These are phyloP conservation scores for Chlorella sorokiniana DNA, from an alignment of 139 green algal genomes.

Conservation along the genomic window DNA sequence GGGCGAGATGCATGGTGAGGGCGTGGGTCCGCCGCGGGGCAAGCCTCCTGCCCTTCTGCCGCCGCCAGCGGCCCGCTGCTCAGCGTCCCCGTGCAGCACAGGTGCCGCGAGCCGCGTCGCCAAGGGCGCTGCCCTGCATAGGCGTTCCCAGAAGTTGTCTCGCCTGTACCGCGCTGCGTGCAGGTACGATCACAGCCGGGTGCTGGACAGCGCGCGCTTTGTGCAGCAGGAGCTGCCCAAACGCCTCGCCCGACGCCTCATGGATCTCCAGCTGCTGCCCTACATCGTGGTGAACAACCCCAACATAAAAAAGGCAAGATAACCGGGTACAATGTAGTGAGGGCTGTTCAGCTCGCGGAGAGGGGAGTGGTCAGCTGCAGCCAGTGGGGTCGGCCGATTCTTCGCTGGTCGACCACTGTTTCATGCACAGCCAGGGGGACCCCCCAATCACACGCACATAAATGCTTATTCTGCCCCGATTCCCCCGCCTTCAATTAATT, in stretches of 20 bases:
- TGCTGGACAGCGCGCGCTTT: slow-evolving; percentile 63
- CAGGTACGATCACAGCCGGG: slow-evolving; percentile 45
- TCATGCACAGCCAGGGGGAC: too few species aligned
- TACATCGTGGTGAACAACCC: slow-evolving; percentile 93
- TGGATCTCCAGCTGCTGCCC: slow-evolving; percentile 90
- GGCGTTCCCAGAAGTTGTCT: not conserved
- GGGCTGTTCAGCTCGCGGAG: too few species aligned
- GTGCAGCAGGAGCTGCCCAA: slow-evolving; percentile 81
- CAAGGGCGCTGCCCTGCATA: not conserved
- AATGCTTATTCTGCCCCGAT: too few species aligned
- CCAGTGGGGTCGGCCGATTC: too few species aligned
- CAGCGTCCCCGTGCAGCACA: not conserved
- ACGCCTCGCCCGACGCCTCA: slow-evolving; percentile 79
- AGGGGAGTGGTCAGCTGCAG: too few species aligned
- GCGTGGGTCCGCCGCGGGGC: not conserved
- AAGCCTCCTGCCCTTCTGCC: not conserved
- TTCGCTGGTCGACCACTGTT: too few species aligned
- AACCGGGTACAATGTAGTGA: not conserved
- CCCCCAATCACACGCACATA: too few species aligned
- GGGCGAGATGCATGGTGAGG: slow-evolving; percentile 44
- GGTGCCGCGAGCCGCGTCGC: not conserved
- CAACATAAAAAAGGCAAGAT: slow-evolving; percentile 86
- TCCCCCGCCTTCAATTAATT: too few species aligned
- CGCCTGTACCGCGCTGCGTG: not conserved
- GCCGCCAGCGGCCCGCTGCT: not conserved